Percentiles rank a stretch among this genome's conserved stretches.
Evolutionary conservation across 2,329 filamentous ascomycete species (phyloP).

Genomic region (Epichloe coenophiala): DNA sequence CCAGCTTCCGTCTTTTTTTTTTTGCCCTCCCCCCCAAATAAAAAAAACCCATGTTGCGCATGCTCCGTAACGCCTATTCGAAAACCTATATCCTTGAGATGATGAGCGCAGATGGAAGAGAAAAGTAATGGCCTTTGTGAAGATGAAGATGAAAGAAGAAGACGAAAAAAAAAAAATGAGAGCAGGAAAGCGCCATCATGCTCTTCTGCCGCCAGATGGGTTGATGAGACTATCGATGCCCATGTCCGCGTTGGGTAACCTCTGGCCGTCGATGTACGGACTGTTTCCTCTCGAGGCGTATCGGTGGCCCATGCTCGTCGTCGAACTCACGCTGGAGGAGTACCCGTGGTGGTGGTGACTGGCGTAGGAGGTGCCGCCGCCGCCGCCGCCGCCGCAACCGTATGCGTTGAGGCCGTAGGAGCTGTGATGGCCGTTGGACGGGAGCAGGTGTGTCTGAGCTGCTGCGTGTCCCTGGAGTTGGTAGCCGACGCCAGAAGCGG

Average conservation of each 20-base stretch:
- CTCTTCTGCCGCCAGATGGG: slow-evolving; percentile 24
- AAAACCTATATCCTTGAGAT: too few relatives aligned
- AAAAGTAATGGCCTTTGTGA: too few relatives aligned
- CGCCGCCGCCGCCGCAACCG: slow-evolving; percentile 7
- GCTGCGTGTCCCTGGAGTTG: background rate
- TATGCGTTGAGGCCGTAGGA: slow-evolving; percentile 13
- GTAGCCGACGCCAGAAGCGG: slow-evolving; percentile 11
- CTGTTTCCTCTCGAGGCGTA: slow-evolving; percentile 22
- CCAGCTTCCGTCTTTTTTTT: too few relatives aligned
- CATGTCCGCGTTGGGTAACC: slow-evolving; percentile 46
- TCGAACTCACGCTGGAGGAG: slow-evolving; percentile 41
- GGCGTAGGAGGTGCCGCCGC: slow-evolving; percentile 11
- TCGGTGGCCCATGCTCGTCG: slow-evolving; percentile 23
- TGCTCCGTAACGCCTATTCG: too few relatives aligned
- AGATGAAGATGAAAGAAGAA: too few relatives aligned
- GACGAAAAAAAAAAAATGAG: too few relatives aligned
- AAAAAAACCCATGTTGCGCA: too few relatives aligned
- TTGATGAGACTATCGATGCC: slow-evolving; percentile 47
- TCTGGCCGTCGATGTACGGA: slow-evolving; percentile 32
- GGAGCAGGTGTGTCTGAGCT: background rate
- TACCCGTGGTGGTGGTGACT: slow-evolving; percentile 29
- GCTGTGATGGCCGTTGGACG: slow-evolving; percentile 4
- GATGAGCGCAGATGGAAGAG: too few relatives aligned
- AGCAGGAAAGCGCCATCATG: background rate
- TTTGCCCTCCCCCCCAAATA: too few relatives aligned